phyloP scores from a whole-genome alignment of 345 rosid species.

The Eucalyptus viminalis region DNA sequence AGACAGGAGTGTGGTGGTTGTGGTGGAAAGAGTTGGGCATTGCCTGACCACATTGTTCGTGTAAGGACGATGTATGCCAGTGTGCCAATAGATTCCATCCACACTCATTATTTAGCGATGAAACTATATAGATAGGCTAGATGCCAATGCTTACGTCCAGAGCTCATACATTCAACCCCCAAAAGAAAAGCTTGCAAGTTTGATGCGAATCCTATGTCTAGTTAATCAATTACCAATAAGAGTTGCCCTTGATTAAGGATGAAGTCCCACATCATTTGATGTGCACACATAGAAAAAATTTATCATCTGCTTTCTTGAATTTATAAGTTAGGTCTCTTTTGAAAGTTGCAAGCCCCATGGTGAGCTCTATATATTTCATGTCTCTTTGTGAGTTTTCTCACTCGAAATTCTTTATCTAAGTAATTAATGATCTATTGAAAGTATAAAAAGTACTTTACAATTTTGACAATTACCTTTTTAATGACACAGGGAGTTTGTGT shows the following conservation, averaged over 20 bases:
- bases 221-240: background rate
- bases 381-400: background rate
- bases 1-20: background rate
- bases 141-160: background rate
- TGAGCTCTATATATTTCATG: background rate
- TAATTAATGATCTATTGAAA: background rate
- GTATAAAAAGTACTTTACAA: background rate
- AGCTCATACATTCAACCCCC: background rate
- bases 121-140: background rate
- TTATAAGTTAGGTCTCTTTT: background rate
- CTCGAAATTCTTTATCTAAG: background rate
- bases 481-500: background rate
- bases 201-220: background rate
- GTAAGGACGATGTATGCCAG: background rate
- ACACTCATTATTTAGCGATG: background rate
- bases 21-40: background rate
- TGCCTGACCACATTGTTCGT: background rate
- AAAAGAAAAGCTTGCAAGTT: background rate
- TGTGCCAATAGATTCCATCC: background rate
- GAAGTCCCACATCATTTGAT: background rate
- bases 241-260: accelerated
- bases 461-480: background rate
- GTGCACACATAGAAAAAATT: accelerated
- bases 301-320: accelerated
- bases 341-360: background rate